Evolutionary conservation across 129 eudicot genomes (phyloP).

Genomic region (Sambucus nigra): DNA sequence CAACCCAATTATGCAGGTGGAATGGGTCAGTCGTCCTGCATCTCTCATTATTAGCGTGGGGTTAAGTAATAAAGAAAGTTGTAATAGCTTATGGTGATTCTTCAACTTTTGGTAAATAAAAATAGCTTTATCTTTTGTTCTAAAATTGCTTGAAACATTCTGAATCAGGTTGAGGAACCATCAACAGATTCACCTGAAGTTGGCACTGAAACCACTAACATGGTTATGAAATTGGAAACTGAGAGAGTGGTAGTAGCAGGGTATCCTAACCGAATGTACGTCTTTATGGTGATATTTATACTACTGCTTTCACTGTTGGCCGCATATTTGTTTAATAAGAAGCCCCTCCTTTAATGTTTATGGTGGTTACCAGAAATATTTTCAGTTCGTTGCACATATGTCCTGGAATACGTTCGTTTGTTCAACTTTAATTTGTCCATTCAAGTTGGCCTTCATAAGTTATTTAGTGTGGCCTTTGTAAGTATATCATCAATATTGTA

Average conservation of each 20-base stretch:
- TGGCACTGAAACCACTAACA: slow-evolving; percentile 35
- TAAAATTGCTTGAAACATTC: background rate
- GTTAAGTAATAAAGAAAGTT: too few species aligned
- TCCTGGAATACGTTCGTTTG: background rate
- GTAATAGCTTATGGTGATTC: background rate
- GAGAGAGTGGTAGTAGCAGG: too few species aligned
- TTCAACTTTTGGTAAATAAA: background rate
- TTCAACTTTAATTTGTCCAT: too few species aligned
- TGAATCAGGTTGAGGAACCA: slow-evolving; percentile 49
- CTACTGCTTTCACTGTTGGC: slow-evolving; percentile 40
- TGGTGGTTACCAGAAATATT: background rate
- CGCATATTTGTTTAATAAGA: slow-evolving; percentile 24
- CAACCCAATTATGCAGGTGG: too few species aligned
- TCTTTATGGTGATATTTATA: slow-evolving; percentile 29
- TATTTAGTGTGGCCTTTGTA: background rate
- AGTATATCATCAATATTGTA: background rate
- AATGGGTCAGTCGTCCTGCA: too few species aligned
- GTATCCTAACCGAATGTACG: slow-evolving; percentile 23
- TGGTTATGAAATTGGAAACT: too few species aligned
- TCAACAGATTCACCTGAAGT: slow-evolving; percentile 11
- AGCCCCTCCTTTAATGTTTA: background rate
- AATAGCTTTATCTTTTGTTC: background rate
- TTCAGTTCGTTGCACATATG: background rate
- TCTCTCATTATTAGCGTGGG: too few species aligned
- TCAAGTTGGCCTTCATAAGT: background rate